These are phyloP conservation scores for Phyllosticta ampelicida DNA, from an alignment of 2,329 filamentous ascomycete species.

Conservation along the genomic window DNA sequence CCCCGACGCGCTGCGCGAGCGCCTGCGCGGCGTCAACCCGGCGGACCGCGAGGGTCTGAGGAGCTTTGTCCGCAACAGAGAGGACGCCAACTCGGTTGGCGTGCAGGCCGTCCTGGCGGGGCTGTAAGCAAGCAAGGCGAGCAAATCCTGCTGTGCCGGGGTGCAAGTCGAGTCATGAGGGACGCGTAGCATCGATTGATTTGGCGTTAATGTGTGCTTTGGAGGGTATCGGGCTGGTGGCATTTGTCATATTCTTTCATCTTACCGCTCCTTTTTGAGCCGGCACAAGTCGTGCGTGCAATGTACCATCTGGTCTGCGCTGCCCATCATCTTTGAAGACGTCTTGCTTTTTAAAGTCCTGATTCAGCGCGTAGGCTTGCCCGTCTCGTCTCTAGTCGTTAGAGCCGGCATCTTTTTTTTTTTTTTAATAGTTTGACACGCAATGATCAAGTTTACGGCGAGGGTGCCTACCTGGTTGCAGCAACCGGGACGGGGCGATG, in stretches of 20 bases:
- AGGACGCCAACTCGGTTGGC: constrained; percentile 70
- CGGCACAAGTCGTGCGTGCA: background rate
- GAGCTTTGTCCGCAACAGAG: constrained; percentile 72
- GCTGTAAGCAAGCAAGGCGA: constrained; percentile 31
- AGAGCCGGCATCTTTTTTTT: no score
- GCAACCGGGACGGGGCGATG: no score
- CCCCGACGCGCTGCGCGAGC: constrained; percentile 41
- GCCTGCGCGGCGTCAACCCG: constrained; percentile 34
- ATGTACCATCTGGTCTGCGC: background rate
- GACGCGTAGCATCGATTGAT: no score
- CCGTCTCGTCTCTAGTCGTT: no score
- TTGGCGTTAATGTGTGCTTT: background rate
- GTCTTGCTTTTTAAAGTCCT: background rate
- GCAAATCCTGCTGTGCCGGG: background rate
- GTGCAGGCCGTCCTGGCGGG: constrained; percentile 73
- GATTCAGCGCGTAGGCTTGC: no score
- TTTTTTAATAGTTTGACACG: no score
- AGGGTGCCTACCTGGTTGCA: no score
- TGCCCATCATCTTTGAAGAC: background rate
- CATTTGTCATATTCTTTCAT: background rate
- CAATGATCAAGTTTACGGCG: no score
- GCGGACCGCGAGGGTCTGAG: constrained; percentile 51
- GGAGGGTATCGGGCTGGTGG: background rate
- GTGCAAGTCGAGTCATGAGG: no score
- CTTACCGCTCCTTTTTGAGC: background rate